Evolutionary conservation across 352 stramenopile genomes (phyloP).

Genomic region (Globisporangium heterothallicum): DNA sequence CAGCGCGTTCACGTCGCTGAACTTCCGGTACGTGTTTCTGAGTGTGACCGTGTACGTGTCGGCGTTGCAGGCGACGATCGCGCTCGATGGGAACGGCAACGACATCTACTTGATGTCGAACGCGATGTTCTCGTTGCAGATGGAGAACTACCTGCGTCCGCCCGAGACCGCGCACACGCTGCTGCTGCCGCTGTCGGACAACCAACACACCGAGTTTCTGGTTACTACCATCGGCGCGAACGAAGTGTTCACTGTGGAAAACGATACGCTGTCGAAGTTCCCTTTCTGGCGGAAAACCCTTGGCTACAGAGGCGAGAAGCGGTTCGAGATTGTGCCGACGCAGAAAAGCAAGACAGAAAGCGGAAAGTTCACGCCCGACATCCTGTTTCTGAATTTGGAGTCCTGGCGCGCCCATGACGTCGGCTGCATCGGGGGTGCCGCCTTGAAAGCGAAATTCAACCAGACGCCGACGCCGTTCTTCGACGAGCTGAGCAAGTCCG

Average conservation of each 20-base stretch:
- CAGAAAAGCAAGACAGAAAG: background rate
- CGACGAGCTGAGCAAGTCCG: slow-evolving; percentile 43
- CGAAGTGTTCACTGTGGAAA: slow-evolving; percentile 48
- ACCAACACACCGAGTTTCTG: slow-evolving; percentile 43
- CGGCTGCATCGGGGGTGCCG: slow-evolving; percentile 43
- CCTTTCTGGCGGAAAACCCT: slow-evolving; percentile 54
- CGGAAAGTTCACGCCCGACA: slow-evolving; percentile 30
- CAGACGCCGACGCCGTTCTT: slow-evolving; percentile 53
- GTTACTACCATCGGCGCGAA: slow-evolving; percentile 29
- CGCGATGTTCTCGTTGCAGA: slow-evolving; percentile 54
- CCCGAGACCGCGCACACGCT: slow-evolving; percentile 17
- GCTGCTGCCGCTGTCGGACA: slow-evolving; percentile 4
- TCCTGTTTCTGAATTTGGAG: slow-evolving; percentile 70
- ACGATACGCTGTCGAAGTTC: slow-evolving; percentile 43
- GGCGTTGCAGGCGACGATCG: slow-evolving; percentile 35
- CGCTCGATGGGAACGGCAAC: slow-evolving; percentile 35
- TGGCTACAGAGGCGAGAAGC: slow-evolving; percentile 35
- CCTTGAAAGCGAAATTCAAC: slow-evolving; percentile 30
- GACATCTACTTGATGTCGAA: slow-evolving; percentile 74
- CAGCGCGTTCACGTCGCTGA: slow-evolving; percentile 25
- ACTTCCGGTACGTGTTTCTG: slow-evolving; percentile 21
- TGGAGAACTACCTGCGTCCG: slow-evolving; percentile 47
- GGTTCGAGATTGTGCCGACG: slow-evolving; percentile 33
- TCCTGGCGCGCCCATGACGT: slow-evolving; percentile 59
- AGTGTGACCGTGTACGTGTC: slow-evolving; percentile 17